Conservation (phyloP, 164 flowering plant species). For the Magnolia kwangsiensis region DNA sequence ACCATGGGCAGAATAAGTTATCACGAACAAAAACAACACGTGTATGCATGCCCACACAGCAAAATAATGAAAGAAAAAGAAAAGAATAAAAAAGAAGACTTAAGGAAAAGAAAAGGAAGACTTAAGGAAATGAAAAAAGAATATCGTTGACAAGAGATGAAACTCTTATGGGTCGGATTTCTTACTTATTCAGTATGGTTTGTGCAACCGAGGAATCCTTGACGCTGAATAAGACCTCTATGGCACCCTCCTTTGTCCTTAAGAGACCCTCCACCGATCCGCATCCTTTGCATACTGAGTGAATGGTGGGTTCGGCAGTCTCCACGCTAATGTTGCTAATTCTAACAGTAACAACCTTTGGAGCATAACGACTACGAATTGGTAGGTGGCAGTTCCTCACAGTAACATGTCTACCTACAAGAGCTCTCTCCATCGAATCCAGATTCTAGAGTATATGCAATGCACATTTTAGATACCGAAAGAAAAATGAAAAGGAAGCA, state of each 20-base stretch:
- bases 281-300: constrained; percentile 27
- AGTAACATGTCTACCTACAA: constrained; percentile 15
- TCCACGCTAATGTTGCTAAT: constrained; percentile 26
- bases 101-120: not conserved
- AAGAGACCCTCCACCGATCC: constrained; percentile 32
- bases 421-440: constrained; percentile 31
- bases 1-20: too few relatives aligned
- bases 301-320: constrained; percentile 28
- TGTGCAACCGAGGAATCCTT: constrained; percentile 12
- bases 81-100: not conserved
- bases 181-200: constrained; percentile 25
- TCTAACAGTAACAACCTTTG: constrained; percentile 21
- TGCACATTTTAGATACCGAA: constrained; percentile 1
- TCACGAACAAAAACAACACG: too few relatives aligned
- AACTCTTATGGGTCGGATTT: not conserved
- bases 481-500: not conserved
- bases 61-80: not conserved
- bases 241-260: constrained; percentile 24
- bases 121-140: not conserved
- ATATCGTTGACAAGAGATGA: not conserved
- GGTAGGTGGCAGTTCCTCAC: constrained; percentile 14
- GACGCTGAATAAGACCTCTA: constrained; percentile 28
- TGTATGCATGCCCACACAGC: not conserved
- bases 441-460: constrained; percentile 18
- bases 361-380: constrained; percentile 14